A percentile compares a stretch with the other conserved stretches of the same genome.
These are phyloP conservation scores for Hypoxylon fuscum DNA, from an alignment of 495 filamentous ascomycete species.

Conservation along the genomic window DNA sequence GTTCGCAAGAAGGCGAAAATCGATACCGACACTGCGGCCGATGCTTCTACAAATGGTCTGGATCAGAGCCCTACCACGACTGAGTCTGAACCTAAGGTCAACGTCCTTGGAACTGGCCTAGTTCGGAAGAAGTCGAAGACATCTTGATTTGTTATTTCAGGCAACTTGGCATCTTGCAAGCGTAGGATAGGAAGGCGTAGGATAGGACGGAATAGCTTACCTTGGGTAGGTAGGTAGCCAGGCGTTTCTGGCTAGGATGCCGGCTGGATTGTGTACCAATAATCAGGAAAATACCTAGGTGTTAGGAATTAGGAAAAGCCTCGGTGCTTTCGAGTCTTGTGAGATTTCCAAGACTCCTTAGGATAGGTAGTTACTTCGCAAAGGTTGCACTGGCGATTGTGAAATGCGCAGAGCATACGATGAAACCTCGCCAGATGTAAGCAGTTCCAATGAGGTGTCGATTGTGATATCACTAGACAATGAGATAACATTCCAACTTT, in stretches of 20 bases:
- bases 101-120: slow-evolving; percentile 65
- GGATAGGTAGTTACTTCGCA: too few relatives aligned
- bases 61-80: background rate
- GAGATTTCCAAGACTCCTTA: too few relatives aligned
- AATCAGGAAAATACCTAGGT: background rate
- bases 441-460: too few relatives aligned
- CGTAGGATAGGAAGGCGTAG: background rate
- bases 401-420: too few relatives aligned
- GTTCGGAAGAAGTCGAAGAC: slow-evolving; percentile 73
- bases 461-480: too few relatives aligned
- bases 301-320: background rate
- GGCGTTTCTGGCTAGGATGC: slow-evolving; percentile 25
- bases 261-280: background rate
- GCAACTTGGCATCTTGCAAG: background rate
- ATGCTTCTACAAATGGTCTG: background rate
- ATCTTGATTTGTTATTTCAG: slow-evolving; percentile 4
- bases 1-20: slow-evolving; percentile 74
- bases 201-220: background rate
- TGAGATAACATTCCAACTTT: too few relatives aligned
- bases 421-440: too few relatives aligned
- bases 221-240: too few relatives aligned
- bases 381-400: too few relatives aligned
- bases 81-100: slow-evolving; percentile 52
- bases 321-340: too few relatives aligned
- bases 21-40: slow-evolving; percentile 21